Evolutionary conservation across 2,329 filamentous ascomycete species (phyloP), one percentile per base, ranked within the genome.

Genomic region (Fusarium sp.): DNA sequence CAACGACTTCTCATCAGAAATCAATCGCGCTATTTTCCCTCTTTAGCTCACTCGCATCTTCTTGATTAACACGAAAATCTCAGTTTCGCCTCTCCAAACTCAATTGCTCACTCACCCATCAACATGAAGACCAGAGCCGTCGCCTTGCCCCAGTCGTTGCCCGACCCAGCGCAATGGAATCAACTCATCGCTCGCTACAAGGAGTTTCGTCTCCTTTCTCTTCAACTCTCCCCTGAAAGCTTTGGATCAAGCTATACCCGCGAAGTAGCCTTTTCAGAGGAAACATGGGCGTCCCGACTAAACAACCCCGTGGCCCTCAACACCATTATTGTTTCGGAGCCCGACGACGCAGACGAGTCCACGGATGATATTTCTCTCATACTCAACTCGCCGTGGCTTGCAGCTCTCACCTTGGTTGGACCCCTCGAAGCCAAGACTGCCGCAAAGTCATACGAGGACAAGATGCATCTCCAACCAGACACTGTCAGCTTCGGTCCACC

Each of bases 241-340:
- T 76, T 76, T 20, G 22, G 66, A 5, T 76, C 73, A 20, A 69
- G 47, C 4, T 68, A 70, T 5, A 47, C 66, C 6, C 38, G 31
- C 1, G 73, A 76, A 50, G 31, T 34, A 0, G 11, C 54, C 0
- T 67, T 72, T 7, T 35, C 73, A 0, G 40, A 14, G 1, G 34
- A 70, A 0, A 40, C 0, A 5, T 76, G 74, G 73, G 52, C 40
- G 13, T 59, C 62, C 0, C 64, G 71, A 10, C 4, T 76, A 1
- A 61, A 47, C 16, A 72, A 72, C 8, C 62, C 62, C 1, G 16
- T 50, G 0, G 71, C 69, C 4, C 45, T 66, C 0, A 76, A 61
- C 6, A 63, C 60, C 0, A 5, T 74, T 18, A 20, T 65, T 24
- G 5, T 56, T 0, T 52, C 62, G 0, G 34, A 67, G 3, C n/a